Evolutionary conservation across 1,284 basidiomycete genomes (phyloP).

Genomic region (Phellopilus nigrolimitatus): DNA sequence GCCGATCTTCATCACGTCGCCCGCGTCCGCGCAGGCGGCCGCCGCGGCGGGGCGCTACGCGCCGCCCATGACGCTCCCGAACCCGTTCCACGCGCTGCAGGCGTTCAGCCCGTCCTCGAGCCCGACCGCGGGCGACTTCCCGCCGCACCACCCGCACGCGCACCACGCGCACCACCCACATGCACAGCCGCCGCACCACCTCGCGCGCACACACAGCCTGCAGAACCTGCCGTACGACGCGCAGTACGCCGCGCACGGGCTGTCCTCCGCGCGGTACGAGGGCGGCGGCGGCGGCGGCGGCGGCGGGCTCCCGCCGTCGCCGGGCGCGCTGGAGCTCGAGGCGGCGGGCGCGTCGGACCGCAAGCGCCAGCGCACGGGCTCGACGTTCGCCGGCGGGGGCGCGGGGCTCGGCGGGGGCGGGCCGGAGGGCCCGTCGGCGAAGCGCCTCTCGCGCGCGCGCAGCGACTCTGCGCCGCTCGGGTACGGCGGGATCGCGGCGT

Average conservation of each 20-base stretch:
- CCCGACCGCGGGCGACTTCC: constrained; percentile 53
- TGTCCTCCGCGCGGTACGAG: constrained; percentile 29
- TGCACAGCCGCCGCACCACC: constrained; percentile 30
- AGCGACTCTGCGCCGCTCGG: constrained; percentile 47
- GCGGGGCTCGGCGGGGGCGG: too few relatives aligned
- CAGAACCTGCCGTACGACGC: constrained; percentile 41
- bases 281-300: constrained; percentile 24
- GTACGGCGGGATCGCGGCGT: constrained; percentile 32
- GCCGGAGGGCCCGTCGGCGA: constrained; percentile 18
- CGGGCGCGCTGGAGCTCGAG: constrained; percentile 10
- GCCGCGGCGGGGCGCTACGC: constrained; percentile 28
- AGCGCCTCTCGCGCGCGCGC: constrained; percentile 39
- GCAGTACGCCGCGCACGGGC: constrained; percentile 21
- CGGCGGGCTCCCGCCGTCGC: too few relatives aligned
- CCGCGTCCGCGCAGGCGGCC: constrained; percentile 38
- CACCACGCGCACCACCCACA: constrained; percentile 24
- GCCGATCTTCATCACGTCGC: constrained; percentile 69
- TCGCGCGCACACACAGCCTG: constrained; percentile 56
- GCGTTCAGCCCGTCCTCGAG: constrained; percentile 55
- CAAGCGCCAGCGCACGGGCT: constrained; percentile 35
- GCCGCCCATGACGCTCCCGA: constrained; percentile 26
- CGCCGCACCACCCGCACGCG: constrained; percentile 29
- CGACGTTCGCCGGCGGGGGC: constrained; percentile 17
- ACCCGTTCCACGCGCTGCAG: constrained; percentile 34
- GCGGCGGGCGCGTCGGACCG: constrained; percentile 1